A percentile compares a stretch with the other conserved stretches of the same genome.
Conservation (phyloP, 441 rosid species). For the Euphorbia schlechtendalii region DNA sequence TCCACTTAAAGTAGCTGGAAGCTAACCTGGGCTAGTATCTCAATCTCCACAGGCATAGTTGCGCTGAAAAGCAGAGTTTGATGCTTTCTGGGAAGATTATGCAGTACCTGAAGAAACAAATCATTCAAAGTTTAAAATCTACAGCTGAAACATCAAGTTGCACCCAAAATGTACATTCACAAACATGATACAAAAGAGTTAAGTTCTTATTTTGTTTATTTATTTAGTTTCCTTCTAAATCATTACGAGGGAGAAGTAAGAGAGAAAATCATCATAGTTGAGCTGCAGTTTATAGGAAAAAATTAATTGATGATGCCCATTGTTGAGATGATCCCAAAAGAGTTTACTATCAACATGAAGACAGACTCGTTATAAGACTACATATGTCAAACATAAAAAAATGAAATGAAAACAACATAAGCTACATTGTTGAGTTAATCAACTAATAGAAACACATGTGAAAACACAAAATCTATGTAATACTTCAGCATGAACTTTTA, state of each 20-base stretch:
- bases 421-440: no score
- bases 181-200: neutral
- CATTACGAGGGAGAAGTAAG: neutral
- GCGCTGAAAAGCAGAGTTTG: constrained; percentile 91
- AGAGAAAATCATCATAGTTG: neutral
- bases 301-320: neutral
- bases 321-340: neutral
- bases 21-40: no score
- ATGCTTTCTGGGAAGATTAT: constrained; percentile 64
- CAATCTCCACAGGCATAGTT: no score
- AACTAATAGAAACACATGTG: no score
- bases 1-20: no score
- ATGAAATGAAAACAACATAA: no score
- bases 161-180: neutral
- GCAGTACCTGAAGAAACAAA: constrained; percentile 39
- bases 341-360: no score
- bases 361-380: no score
- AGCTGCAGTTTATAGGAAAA: neutral
- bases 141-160: neutral
- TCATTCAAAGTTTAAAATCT: neutral
- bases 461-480: no score
- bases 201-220: neutral
- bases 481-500: neutral
- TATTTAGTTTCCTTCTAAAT: no score
- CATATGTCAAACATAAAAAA: no score